Base-by-base conservation (phyloP, 1,139 yeast genomes). In the Blastobotrys indianensis region DNA sequence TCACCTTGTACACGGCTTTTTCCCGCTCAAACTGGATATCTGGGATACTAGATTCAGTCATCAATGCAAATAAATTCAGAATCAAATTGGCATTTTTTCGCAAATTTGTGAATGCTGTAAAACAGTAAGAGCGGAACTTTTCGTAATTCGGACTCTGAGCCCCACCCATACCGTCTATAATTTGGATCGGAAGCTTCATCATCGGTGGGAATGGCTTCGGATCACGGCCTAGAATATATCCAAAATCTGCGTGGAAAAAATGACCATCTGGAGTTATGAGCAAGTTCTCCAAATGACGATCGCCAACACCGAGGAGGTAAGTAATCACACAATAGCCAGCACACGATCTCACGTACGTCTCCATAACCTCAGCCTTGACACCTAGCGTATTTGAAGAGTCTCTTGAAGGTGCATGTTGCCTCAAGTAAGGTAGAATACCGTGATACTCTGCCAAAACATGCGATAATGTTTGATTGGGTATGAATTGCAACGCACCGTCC, bases 301-400 rank as follows among this genome's bases (percentile, higher is more conserved):
- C 98, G 15, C 99, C 99, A 9, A 94, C 97, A 3, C 98, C 98
- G 10, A 94, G 68, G 4, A 94, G 69, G 59, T 94, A 94, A 0
- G 98, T 94, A 32, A 94, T 86, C 2, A 94, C 98, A 72, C 97
- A 92, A 62, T 94, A 92, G 0, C 98, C 98, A 28, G 98, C 98
- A 65, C 97, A 88, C 2, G 97, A 87, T 53, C 90, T 79, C 11
- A 94, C 94, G 66, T 86, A 94, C 53, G 85, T 92, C 55, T 92
- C 98, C 95, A 92, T 87, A 1, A 82, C 83, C 51, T 76, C 76
- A 0, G 81, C 73, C 13, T 80, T 75, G 0, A 92, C 94, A 0
- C 94, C 94, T 35, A 84, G 69, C 34, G 83, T 85, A 0, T 81
- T 77, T 63, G 57, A 5, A 66, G 72, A 52, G 39, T 62, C 60